Percentiles rank a stretch among this genome's conserved stretches.
Evolutionary conservation across 148 eudicot genomes (phyloP).

Genomic region (Camellia granthamiana): DNA sequence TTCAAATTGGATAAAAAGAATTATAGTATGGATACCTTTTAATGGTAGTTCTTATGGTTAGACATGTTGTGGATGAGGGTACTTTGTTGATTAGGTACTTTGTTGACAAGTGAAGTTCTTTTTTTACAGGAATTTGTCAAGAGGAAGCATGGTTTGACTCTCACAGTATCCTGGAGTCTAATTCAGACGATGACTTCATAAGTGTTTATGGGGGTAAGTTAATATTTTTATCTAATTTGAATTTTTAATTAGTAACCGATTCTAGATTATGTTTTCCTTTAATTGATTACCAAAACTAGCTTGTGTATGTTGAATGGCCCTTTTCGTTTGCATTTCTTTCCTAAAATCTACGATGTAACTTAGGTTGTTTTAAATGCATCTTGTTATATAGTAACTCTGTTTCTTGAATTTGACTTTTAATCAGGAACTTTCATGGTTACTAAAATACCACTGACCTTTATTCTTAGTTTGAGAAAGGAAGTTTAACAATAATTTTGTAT

Average conservation of each 20-base stretch:
- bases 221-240: not conserved
- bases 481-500: too few relatives aligned
- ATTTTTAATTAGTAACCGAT: not conserved
- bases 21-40: too few relatives aligned
- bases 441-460: too few relatives aligned
- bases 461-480: too few relatives aligned
- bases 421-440: too few relatives aligned
- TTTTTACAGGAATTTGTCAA: conserved; percentile 38
- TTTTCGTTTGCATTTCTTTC: too few relatives aligned
- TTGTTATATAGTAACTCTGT: too few relatives aligned
- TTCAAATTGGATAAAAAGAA: not conserved
- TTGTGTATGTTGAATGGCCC: too few relatives aligned
- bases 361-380: too few relatives aligned
- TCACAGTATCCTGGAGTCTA: conserved; percentile 62
- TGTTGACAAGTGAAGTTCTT: not conserved
- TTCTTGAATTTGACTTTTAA: too few relatives aligned
- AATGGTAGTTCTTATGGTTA: not conserved
- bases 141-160: conserved; percentile 92
- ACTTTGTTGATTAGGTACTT: not conserved
- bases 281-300: too few relatives aligned
- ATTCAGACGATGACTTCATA: conserved; percentile 72
- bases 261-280: not conserved
- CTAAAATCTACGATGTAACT: too few relatives aligned
- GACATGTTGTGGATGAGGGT: not conserved
- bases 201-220: conserved; percentile 65